Evolutionary conservation across 2,329 filamentous ascomycete species (phyloP), one percentile per base, ranked within the genome.

Genomic region (Colletotrichum falcatum): DNA sequence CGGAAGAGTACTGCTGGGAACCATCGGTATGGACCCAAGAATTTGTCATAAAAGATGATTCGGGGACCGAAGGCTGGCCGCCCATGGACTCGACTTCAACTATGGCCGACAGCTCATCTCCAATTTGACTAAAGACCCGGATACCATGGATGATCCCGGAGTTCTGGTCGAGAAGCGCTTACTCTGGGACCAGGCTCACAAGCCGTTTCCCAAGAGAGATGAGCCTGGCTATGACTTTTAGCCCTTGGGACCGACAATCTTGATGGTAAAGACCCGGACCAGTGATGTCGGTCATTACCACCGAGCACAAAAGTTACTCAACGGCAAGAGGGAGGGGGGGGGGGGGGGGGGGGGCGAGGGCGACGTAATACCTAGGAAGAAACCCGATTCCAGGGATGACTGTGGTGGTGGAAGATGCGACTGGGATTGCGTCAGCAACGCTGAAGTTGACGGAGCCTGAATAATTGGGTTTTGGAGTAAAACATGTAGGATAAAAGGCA

Each of bases 1-100:
- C 48, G 4, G 58, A 61, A 12, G 58, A 49, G 9, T 20, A 35
- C 42, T 46, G 44, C 28, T 49, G 58, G 44, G 58, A 30, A 2
- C 58, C 58, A 23, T 61, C 58, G 8, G 58, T 61, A 3, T 61
- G 58, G 58, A 61, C 58, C 8, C 58, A 28, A n/a, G 30, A 48
- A 8, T 61, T 61, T 11, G 58, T 23, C 30, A 20, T 61, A n/a
- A 23, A 23, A 48, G 9, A 61, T 49, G 30, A 26, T 37, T 8
- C 44, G 33, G 30, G 58, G 33, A 11, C 44, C 30, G 5, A 49
- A 49, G 18, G 44, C n/a, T 26, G n/a, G 5, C 16, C 58, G 49
- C n/a, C 58, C 58, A 1, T 61, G 44, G 58, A n/a, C 44, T 49
- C 30, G 18, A 61, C 44, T 49, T 61, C 8, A 35, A 20, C 6